Evolutionary conservation across 148 eudicot genomes (phyloP), one percentile per base, ranked within the genome.

Genomic region (Agrostemma githago): DNA sequence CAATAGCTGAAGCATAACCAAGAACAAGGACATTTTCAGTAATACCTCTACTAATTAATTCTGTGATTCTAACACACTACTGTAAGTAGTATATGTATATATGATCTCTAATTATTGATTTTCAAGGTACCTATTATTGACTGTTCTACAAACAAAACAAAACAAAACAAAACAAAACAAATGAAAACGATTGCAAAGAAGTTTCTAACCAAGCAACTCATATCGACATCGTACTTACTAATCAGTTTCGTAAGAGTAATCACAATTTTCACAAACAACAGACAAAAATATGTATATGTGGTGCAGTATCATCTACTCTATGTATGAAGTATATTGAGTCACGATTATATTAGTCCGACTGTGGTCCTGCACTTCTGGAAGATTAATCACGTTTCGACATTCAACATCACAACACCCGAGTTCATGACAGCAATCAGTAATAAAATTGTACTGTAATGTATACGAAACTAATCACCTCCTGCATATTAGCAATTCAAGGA

Each of bases 1-100:
- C 40, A 58, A 14, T 8, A 76, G 78, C 73, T 21, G 66, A 42
- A 26, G 34, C 71, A 77, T 14, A 17, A 77, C 14, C 9, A 72
- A 8, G 17, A 72, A 71, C 9, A 77, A 14, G 9, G 41, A 43
- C 38, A 72, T 56, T 56, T n/a, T 15, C 40, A n/a, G 34, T 15
- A 26, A 26, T 26, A 43, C 4, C 56, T 53, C 57, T 34, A n/a
- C 43, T n/a, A n/a, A n/a, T n/a, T 62, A 12, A 15, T 9, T 66
- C 11, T 43, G 6, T 41, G 48, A 40, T n/a, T n/a, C n/a, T 1
- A 40, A 66, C 5, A 66, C 21, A 21, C 26, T 1, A 8, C 41
- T 41, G n/a, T 66, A 41, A n/a, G n/a, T n/a, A n/a, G n/a, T 41
- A 19, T 15, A 59, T 20, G 19, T n/a, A n/a, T n/a, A n/a, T n/a